A percentile compares a stretch with the other conserved stretches of the same genome.
Evolutionary conservation across 352 stramenopile genomes (phyloP).

Genomic region (Phytophthora melonis): DNA sequence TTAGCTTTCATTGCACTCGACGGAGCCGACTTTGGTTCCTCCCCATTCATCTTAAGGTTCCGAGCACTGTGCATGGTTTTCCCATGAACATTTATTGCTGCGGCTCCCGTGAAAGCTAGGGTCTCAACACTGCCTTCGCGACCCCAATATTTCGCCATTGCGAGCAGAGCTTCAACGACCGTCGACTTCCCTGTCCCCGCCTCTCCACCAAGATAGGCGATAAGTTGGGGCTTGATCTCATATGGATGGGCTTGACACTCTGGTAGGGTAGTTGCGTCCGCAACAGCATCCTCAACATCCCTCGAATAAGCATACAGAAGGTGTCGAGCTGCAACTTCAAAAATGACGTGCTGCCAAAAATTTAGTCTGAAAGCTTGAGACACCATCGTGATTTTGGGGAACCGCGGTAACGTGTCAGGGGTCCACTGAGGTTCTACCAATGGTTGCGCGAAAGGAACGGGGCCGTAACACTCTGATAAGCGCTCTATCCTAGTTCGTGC

Average conservation of each 20-base stretch:
- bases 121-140: slow-evolving; percentile 3
- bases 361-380: no score
- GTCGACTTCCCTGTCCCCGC: slow-evolving; percentile 14
- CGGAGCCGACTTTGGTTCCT: slow-evolving; percentile 8
- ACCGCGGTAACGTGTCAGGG: no score
- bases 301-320: slow-evolving; percentile 23
- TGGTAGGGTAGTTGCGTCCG: no score
- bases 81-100: slow-evolving; percentile 22
- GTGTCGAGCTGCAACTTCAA: slow-evolving; percentile 33
- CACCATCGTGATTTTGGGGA: no score
- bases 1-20: slow-evolving; percentile 21
- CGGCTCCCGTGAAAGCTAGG: slow-evolving; percentile 15
- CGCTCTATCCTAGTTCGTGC: no score
- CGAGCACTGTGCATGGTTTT: slow-evolving; percentile 1
- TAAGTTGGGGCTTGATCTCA: slow-evolving; percentile 6
- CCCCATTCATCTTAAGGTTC: slow-evolving; percentile 13
- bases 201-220: slow-evolving; percentile 15
- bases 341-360: slow-evolving; percentile 28
- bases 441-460: no score
- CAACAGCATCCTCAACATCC: slow-evolving; percentile 5
- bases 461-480: no score
- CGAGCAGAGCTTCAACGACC: not conserved
- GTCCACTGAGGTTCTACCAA: no score
- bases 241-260: not conserved
- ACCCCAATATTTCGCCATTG: no score